Evolutionary conservation across 176 grass and related monocot species (phyloP).

Genomic region (Otatea glauca): DNA sequence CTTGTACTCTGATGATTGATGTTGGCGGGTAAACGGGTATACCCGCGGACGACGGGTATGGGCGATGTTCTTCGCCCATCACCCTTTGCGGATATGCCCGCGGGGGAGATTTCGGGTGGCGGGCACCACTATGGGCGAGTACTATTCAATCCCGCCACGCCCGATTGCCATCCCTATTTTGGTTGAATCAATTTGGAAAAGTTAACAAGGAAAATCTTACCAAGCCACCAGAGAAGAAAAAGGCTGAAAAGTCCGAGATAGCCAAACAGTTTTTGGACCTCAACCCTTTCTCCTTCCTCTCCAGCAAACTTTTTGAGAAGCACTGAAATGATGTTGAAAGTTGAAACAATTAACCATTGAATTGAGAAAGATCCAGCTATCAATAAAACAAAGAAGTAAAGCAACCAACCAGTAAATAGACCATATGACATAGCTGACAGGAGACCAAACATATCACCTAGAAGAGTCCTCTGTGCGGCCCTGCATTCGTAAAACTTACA

Average conservation of each 20-base stretch:
- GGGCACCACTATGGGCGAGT: no score
- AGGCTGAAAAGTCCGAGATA: conserved; percentile 87
- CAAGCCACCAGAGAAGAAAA: conserved; percentile 93
- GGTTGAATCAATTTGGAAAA: conserved; percentile 8
- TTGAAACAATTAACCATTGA: conserved; percentile 39
- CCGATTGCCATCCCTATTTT: no score
- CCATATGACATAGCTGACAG: conserved; percentile 88
- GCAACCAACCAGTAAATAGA: conserved; percentile 77
- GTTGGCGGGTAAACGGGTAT: no score
- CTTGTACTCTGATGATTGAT: no score
- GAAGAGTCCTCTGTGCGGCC: conserved; percentile 68
- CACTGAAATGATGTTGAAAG: conserved; percentile 61
- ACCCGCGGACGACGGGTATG: no score
- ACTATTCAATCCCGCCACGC: no score
- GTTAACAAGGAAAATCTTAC: conserved; percentile 44
- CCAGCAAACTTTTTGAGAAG: conserved; percentile 96
- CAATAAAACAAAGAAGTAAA: conserved; percentile 14
- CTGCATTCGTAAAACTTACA: conserved; percentile 53
- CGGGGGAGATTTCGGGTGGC: no score
- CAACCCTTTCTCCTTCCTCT: conserved; percentile 86
- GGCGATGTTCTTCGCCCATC: no score
- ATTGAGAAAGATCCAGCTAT: background rate
- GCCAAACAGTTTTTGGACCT: conserved; percentile 96
- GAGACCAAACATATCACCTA: conserved; percentile 93
- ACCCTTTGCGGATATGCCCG: no score